A percentile compares a stretch with the other conserved stretches of the same genome.
phyloP scores from a whole-genome alignment of 768 basidiomycete species.

The Flagelloscypha sp. region DNA sequence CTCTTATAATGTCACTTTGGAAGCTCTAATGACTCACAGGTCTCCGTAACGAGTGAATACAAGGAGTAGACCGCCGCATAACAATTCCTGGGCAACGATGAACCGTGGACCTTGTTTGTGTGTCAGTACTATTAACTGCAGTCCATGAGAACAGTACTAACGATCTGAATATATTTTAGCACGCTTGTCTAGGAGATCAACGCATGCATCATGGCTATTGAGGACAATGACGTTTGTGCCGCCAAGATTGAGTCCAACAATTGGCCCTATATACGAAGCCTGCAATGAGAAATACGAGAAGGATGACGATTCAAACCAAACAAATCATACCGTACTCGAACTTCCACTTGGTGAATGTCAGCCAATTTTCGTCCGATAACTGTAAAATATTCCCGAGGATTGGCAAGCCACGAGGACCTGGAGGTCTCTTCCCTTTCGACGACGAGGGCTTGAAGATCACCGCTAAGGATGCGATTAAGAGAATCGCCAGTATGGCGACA shows the following conservation, averaged over 20 bases:
- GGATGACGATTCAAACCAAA: neutral
- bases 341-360: constrained; percentile 16
- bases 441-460: too few species aligned
- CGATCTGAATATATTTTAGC: constrained; percentile 18
- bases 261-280: constrained; percentile 8
- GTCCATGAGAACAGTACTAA: too few species aligned
- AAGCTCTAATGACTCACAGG: constrained; percentile 13
- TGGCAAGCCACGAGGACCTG: constrained; percentile 20
- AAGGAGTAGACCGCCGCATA: constrained; percentile 21
- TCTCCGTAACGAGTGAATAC: constrained; percentile 17
- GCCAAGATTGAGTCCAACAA: constrained; percentile 11
- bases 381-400: constrained; percentile 20
- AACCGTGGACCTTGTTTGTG: too few species aligned
- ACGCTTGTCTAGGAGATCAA: constrained; percentile 27
- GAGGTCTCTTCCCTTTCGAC: constrained; percentile 12
- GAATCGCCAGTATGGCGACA: too few species aligned
- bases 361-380: constrained; percentile 12
- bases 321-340: constrained; percentile 13
- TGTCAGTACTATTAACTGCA: too few species aligned
- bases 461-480: too few species aligned
- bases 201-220: constrained; percentile 21
- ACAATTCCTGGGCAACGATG: constrained; percentile 22
- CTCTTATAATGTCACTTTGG: constrained; percentile 3
- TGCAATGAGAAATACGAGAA: constrained; percentile 4
- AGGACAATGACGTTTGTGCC: constrained; percentile 19